These are phyloP conservation scores for Penicillium fuscoglaucum DNA, from an alignment of 2,329 filamentous ascomycete genomes.

Conservation along the genomic window DNA sequence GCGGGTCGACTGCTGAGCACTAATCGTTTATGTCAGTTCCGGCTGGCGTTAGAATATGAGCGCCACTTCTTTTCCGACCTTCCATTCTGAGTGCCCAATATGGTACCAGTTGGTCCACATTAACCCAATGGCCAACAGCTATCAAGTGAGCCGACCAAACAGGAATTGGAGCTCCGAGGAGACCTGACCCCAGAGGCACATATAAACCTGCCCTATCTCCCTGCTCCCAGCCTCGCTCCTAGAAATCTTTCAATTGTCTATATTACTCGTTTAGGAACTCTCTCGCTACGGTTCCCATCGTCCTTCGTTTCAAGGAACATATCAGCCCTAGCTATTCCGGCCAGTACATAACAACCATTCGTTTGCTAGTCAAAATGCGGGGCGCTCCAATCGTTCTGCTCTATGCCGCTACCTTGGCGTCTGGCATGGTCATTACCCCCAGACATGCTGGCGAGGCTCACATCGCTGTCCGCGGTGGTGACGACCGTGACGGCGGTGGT, in stretches of 20 bases:
- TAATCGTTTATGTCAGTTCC: constrained; percentile 6
- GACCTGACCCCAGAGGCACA: constrained; percentile 5
- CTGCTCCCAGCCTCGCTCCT: constrained; percentile 1
- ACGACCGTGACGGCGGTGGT: constrained; percentile 5
- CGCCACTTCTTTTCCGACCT: constrained; percentile 9
- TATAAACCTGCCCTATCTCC: constrained; percentile 8
- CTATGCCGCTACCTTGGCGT: constrained; percentile 20
- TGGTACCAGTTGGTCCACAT: constrained; percentile 4
- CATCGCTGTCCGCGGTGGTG: constrained; percentile 15
- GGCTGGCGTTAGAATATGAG: constrained; percentile 11
- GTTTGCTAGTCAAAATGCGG: constrained; percentile 23
- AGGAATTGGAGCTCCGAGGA: background rate
- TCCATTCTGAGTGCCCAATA: constrained; percentile 12
- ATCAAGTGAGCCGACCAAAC: background rate
- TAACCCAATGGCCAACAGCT: constrained; percentile 7
- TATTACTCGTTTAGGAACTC: constrained; percentile 38
- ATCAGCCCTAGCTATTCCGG: background rate
- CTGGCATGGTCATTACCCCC: constrained; percentile 18
- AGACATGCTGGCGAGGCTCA: constrained; percentile 15
- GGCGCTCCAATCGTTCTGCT: constrained; percentile 21
- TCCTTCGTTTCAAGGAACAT: constrained; percentile 25
- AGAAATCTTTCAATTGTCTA: constrained; percentile 7
- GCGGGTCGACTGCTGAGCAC: constrained; percentile 11
- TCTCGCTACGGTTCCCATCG: constrained; percentile 49
- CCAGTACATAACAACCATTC: constrained; percentile 8